Percentiles rank a stretch among this genome's conserved stretches.
Conservation (phyloP, 257 asterid genomes). For the Gardenia jasminoides region DNA sequence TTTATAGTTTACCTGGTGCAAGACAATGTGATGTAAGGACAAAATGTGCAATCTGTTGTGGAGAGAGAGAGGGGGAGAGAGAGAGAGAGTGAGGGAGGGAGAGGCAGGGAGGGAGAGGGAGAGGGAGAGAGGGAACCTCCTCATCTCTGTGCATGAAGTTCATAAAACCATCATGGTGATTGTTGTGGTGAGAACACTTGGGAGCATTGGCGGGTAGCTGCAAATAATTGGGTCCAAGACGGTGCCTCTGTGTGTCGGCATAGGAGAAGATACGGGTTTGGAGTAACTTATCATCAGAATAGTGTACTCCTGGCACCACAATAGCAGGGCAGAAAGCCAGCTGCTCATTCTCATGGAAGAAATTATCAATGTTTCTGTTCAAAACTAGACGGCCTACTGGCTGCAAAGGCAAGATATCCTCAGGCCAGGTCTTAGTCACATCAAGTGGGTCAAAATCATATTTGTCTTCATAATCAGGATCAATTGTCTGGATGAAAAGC, state of each 20-base stretch:
- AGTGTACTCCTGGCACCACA: conserved; percentile 37
- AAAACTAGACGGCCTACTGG: conserved; percentile 40
- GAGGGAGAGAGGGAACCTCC: conserved; percentile 29
- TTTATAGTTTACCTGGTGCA: background rate
- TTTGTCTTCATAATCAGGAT: conserved; percentile 29
- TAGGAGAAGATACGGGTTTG: conserved; percentile 40
- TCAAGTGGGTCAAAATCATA: conserved; percentile 41
- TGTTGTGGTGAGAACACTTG: conserved; percentile 37
- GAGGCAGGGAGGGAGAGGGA: too few relatives aligned
- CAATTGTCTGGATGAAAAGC: conserved; percentile 37
- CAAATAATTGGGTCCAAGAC: conserved; percentile 42
- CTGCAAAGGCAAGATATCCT: conserved; percentile 38
- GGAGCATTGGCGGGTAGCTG: conserved; percentile 44
- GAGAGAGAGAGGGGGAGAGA: too few relatives aligned
- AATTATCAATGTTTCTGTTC: conserved; percentile 39
- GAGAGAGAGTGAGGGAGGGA: conserved; percentile 9
- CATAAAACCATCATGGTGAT: conserved; percentile 39
- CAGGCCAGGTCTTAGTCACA: conserved; percentile 45
- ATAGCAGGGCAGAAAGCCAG: conserved; percentile 37
- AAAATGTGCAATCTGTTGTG: background rate
- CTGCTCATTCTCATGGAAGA: conserved; percentile 42
- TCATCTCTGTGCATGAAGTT: conserved; percentile 45
- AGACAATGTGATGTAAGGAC: background rate
- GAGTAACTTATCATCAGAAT: conserved; percentile 35
- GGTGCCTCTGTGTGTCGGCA: conserved; percentile 39